These are phyloP conservation scores for Nakazawaea laoshanensis DNA, from an alignment of 805 yeast species.

Conservation along the genomic window DNA sequence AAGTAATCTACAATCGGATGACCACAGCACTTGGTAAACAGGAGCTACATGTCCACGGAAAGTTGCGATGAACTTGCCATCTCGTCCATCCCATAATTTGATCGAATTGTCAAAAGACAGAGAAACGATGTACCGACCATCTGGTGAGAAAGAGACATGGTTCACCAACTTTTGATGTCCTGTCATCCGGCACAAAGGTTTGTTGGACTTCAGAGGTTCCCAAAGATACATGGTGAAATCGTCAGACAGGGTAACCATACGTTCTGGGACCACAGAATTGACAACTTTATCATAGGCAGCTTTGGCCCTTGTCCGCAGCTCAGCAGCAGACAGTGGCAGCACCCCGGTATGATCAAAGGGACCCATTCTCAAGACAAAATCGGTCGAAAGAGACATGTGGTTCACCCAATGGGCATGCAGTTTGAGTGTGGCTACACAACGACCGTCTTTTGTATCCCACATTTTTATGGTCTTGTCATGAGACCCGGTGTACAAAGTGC, in stretches of 20 bases:
- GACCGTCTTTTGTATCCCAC: constrained; percentile 81
- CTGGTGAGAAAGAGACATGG: constrained; percentile 94
- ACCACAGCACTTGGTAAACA: constrained; percentile 97
- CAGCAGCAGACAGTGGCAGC: constrained; percentile 33
- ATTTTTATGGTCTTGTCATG: constrained; percentile 91
- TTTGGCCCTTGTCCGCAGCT: constrained; percentile 44
- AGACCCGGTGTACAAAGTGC: constrained; percentile 77
- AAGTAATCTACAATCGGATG: constrained; percentile 82
- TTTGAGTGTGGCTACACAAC: constrained; percentile 67
- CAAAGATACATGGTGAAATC: constrained; percentile 97
- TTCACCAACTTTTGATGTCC: constrained; percentile 97
- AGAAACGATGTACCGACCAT: constrained; percentile 83
- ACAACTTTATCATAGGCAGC: constrained; percentile 51
- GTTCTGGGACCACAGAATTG: constrained; percentile 52
- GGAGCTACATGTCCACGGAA: constrained; percentile 97
- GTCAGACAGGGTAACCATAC: constrained; percentile 91
- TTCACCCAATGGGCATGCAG: constrained; percentile 98
- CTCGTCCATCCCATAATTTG: constrained; percentile 92
- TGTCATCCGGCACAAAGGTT: constrained; percentile 89
- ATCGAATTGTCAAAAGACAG: constrained; percentile 94
- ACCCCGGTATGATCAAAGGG: constrained; percentile 71
- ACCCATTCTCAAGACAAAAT: constrained; percentile 78
- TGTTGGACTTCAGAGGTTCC: constrained; percentile 77
- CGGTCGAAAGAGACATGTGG: constrained; percentile 87
- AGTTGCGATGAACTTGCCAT: constrained; percentile 84